A percentile compares a stretch with the other conserved stretches of the same genome.
phyloP scores from a whole-genome alignment of 495 filamentous ascomycete species.

The Penicillium bovifimosum region DNA sequence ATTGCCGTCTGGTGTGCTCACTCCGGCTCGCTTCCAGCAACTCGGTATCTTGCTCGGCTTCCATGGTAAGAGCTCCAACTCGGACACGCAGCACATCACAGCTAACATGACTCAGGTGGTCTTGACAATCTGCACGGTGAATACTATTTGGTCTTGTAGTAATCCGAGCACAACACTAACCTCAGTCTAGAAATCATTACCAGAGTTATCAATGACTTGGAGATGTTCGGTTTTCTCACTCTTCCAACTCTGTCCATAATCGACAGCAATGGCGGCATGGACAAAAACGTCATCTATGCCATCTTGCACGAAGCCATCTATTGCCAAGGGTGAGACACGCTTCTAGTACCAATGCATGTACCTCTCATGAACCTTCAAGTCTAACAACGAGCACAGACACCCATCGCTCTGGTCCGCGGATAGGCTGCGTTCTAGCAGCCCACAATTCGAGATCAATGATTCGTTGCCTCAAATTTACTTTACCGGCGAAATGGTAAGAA shows the following conservation, averaged over 20 bases:
- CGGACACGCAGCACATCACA: neutral
- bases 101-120: slow-evolving; percentile 44
- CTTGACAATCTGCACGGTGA: slow-evolving; percentile 61
- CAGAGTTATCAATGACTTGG: slow-evolving; percentile 61
- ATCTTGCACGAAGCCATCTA: slow-evolving; percentile 84
- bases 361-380: neutral
- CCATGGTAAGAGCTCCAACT: slow-evolving; percentile 49
- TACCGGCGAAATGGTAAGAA: slow-evolving; percentile 76
- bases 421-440: slow-evolving; percentile 37
- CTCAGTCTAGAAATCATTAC: slow-evolving; percentile 55
- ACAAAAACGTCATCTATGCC: slow-evolving; percentile 74
- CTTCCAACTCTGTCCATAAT: slow-evolving; percentile 61
- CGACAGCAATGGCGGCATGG: slow-evolving; percentile 60
- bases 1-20: slow-evolving; percentile 63
- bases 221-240: slow-evolving; percentile 66
- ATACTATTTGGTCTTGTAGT: neutral
- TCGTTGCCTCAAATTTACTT: slow-evolving; percentile 63
- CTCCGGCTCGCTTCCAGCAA: slow-evolving; percentile 63
- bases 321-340: slow-evolving; percentile 48
- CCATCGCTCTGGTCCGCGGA: slow-evolving; percentile 62
- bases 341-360: neutral
- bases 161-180: neutral
- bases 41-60: slow-evolving; percentile 71
- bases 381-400: slow-evolving; percentile 30
- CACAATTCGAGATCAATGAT: slow-evolving; percentile 40